Base-by-base conservation (phyloP, 1,284 basidiomycete genomes). In the Trametes versicolor region DNA sequence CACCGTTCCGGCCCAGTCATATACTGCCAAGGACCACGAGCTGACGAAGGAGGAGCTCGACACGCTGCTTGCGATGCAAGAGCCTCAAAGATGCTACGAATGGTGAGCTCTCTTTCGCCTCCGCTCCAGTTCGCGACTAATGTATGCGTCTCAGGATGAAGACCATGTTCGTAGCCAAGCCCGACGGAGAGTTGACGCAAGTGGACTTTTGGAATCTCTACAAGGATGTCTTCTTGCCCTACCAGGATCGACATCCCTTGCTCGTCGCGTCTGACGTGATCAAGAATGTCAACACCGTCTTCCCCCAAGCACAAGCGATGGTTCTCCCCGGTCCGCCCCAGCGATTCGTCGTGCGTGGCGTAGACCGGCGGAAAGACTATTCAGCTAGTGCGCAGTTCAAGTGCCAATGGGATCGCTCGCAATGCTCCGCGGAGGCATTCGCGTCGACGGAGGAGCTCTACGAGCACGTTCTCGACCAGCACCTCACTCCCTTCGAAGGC, bases 131-230 rank as follows among this genome's bases (percentile, higher is more conserved):
- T 19, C 10, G 1, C 39, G 7, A 15, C 34, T 50, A 4, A 49
- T n/a, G 1, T 32, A 4, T 36, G 52, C 29, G 10, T 7, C n/a
- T 25, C 69, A 96, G 94, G 94, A 95, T 97, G 91, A 88, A 86
- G 72, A 76, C 81, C 12, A 89, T 95, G 83, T 96, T 95, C 72
- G 82, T 89, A 12, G 79, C 87, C 23, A 87, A 89, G 63, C 75
- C 87, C 1, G 86, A 90, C 2, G 87, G 88, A 9, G 93, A 95
- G 72, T 80, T 96, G 52, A 95, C 94, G 0, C 95, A 97, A 77
- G 93, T 96, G 60, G 92, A 94, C 67, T 93, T 97, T 69, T 97
- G 94, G 94, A 93, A 87, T 63, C 81, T 94, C 15, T 97, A 97
- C 79, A 91, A 92, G 72, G 90, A 93, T 64, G 83, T 80, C 0